A percentile compares a stretch with the other conserved stretches of the same genome.
These are phyloP conservation scores for Colletotrichum cereale DNA, from an alignment of 2,329 filamentous ascomycete genomes.

Conservation along the genomic window DNA sequence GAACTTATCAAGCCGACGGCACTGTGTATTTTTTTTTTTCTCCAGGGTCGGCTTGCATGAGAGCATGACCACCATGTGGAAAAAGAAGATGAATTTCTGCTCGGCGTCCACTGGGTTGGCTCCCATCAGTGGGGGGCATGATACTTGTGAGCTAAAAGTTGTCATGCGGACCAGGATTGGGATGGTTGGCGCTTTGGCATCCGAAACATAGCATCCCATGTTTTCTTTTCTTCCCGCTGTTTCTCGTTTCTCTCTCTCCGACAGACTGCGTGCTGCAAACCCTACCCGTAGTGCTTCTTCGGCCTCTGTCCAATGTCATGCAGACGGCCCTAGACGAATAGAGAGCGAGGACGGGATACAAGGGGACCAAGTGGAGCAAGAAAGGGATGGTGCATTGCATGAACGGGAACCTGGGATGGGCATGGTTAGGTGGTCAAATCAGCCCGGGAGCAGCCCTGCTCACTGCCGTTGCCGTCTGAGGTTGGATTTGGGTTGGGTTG, in stretches of 20 bases:
- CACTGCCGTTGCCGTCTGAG: constrained; percentile 24
- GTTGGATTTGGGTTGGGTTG: constrained; percentile 8
- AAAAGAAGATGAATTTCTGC: not conserved
- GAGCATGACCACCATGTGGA: constrained; percentile 1
- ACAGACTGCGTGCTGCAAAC: not conserved
- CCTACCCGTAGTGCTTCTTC: not conserved
- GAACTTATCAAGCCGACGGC: not conserved
- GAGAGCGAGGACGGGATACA: not conserved
- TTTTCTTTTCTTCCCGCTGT: not conserved
- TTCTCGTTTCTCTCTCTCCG: not conserved
- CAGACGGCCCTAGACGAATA: constrained; percentile 1
- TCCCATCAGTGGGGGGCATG: constrained; percentile 8
- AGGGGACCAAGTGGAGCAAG: constrained; percentile 6
- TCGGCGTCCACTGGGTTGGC: not conserved
- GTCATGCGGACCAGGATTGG: constrained; percentile 26
- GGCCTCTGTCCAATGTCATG: constrained; percentile 11
- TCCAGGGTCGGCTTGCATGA: constrained; percentile 12
- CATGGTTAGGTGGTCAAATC: constrained; percentile 14
- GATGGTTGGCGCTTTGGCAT: not conserved
- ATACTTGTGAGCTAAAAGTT: constrained; percentile 1
- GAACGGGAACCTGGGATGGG: constrained; percentile 35
- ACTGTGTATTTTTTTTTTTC: constrained; percentile 1
- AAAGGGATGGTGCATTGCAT: constrained; percentile 36
- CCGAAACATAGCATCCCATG: constrained; percentile 17
- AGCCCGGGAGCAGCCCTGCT: constrained; percentile 28